Percentiles rank a stretch among this genome's conserved stretches.
Evolutionary conservation across 2,329 filamentous ascomycete species (phyloP).

Genomic region (Leptosphaerulina australis): DNA sequence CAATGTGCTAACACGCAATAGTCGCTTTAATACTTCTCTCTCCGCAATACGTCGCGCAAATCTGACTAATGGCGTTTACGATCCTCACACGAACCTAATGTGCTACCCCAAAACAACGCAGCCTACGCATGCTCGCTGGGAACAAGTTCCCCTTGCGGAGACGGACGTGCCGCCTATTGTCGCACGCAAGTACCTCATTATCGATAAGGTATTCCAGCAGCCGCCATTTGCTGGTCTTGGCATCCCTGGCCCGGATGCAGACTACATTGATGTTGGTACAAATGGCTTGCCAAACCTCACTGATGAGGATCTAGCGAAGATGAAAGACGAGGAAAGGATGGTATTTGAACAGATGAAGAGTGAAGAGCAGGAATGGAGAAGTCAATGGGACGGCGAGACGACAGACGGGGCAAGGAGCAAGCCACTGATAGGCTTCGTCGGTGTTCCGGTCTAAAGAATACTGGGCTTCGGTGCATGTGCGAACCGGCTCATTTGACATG

Average conservation of each 20-base stretch:
- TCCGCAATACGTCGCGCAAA: slow-evolving; percentile 71
- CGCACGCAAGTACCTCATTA: slow-evolving; percentile 66
- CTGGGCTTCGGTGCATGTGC: too few species aligned
- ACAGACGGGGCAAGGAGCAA: slow-evolving; percentile 57
- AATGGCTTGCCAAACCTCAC: slow-evolving; percentile 68
- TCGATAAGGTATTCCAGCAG: slow-evolving; percentile 66
- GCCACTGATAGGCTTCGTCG: slow-evolving; percentile 56
- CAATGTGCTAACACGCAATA: slow-evolving; percentile 49
- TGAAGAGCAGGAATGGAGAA: slow-evolving; percentile 74
- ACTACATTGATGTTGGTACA: slow-evolving; percentile 55
- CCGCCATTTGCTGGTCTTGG: slow-evolving; percentile 64
- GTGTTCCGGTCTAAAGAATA: slow-evolving; percentile 57
- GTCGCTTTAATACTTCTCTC: slow-evolving; percentile 82
- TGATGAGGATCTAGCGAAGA: slow-evolving; percentile 67
- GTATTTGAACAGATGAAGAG: slow-evolving; percentile 72
- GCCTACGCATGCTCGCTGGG: slow-evolving; percentile 83
- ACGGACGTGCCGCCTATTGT: slow-evolving; percentile 60
- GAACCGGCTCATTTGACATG: too few species aligned
- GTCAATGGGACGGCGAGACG: slow-evolving; percentile 73
- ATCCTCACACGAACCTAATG: slow-evolving; percentile 91
- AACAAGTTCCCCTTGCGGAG: slow-evolving; percentile 64
- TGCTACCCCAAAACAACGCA: slow-evolving; percentile 89
- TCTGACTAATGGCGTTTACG: slow-evolving; percentile 75
- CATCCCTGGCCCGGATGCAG: slow-evolving; percentile 64
- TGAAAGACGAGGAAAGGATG: slow-evolving; percentile 72